These are phyloP conservation scores for Ulota crispa DNA, from an alignment of 225 moss, liverwort and hornwort genomes.

Conservation along the genomic window DNA sequence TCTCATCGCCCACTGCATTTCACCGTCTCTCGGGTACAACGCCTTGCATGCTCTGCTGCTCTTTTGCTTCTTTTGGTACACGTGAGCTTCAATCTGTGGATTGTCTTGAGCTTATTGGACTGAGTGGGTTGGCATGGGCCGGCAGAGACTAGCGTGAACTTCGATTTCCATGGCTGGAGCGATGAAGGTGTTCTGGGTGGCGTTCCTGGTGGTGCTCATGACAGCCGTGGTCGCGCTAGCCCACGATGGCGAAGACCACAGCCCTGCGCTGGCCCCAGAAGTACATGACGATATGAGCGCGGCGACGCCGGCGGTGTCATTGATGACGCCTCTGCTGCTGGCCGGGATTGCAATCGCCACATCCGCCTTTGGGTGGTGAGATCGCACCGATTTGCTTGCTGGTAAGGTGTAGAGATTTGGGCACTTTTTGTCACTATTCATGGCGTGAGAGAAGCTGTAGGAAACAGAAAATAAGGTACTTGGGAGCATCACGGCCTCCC, in stretches of 20 bases:
- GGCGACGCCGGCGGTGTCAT: slow-evolving; percentile 14
- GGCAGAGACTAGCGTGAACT: not conserved
- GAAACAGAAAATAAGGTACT: not conserved
- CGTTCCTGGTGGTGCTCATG: slow-evolving; percentile 23
- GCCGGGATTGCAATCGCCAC: slow-evolving; percentile 18
- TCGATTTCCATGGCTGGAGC: slow-evolving; percentile 19
- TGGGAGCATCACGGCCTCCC: not conserved
- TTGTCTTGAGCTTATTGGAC: not conserved
- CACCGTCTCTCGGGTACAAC: too few species aligned
- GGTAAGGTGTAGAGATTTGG: not conserved
- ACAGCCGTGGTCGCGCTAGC: slow-evolving; percentile 19
- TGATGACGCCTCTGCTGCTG: slow-evolving; percentile 18
- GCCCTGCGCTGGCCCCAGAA: not conserved
- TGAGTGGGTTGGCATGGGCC: not conserved
- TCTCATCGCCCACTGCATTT: too few species aligned
- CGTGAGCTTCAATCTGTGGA: too few species aligned
- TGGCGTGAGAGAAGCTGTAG: not conserved
- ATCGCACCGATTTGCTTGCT: not conserved
- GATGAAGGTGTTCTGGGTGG: slow-evolving; percentile 19
- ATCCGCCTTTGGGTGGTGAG: slow-evolving; percentile 22
- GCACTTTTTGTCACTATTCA: not conserved
- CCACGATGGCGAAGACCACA: slow-evolving; percentile 25
- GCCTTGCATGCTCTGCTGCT: too few species aligned
- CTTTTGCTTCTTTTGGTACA: too few species aligned
- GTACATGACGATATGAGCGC: not conserved